Conservation (phyloP, 1,284 basidiomycete species). For the Ustilago crameri region DNA sequence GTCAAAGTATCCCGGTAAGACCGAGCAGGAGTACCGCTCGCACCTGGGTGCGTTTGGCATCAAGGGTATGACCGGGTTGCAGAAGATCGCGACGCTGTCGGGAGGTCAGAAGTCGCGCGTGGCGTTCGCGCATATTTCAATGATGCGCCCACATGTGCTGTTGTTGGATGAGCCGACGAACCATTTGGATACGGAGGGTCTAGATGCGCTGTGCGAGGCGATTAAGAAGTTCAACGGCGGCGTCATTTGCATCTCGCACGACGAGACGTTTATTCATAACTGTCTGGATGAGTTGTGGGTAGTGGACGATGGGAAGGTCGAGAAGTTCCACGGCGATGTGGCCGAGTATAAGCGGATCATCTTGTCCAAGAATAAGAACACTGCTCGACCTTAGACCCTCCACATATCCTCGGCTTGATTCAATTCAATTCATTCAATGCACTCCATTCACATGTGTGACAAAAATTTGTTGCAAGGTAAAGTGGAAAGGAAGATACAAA, state of each 20-base stretch:
- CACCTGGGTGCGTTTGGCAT: conserved; percentile 99
- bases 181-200: conserved; percentile 88
- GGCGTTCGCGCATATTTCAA: conserved; percentile 89
- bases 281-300: conserved; percentile 72
- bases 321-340: conserved; percentile 89
- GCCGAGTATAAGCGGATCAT: conserved; percentile 84
- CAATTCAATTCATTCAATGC: not conserved
- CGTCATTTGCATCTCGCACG: conserved; percentile 69
- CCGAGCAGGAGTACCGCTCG: conserved; percentile 92
- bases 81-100: conserved; percentile 73
- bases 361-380: conserved; percentile 55
- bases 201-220: conserved; percentile 93
- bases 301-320: conserved; percentile 83
- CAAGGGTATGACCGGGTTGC: conserved; percentile 95
- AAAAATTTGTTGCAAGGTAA: not conserved
- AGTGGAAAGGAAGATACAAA: not conserved
- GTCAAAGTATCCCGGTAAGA: conserved; percentile 89
- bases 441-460: too few species aligned
- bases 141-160: conserved; percentile 92
- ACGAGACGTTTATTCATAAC: conserved; percentile 64
- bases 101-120: conserved; percentile 98
- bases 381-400: conserved; percentile 3
- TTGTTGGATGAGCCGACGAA: conserved; percentile 98
- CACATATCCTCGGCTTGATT: too few species aligned
- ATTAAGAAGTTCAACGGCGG: conserved; percentile 94